Evolutionary conservation across 2,329 filamentous ascomycete species (phyloP).

Genomic region (Clathrospora elynae): DNA sequence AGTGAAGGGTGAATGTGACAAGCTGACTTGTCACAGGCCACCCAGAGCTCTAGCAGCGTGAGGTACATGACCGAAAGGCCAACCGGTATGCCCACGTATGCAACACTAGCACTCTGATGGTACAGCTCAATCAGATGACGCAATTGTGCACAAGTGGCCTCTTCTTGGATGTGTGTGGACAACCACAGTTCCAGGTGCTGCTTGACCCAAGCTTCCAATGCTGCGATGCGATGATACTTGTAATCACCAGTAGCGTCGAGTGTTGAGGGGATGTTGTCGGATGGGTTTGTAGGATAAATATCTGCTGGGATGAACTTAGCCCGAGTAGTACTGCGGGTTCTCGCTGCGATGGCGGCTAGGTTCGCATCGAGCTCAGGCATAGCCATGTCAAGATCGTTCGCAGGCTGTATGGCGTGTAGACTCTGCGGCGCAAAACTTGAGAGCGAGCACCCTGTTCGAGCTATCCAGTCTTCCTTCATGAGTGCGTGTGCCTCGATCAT

Average conservation of each 20-base stretch:
- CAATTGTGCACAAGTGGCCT: constrained; percentile 29
- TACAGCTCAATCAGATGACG: constrained; percentile 19
- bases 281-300: constrained; percentile 7
- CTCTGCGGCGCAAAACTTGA: background rate
- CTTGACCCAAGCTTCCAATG: constrained; percentile 58
- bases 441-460: background rate
- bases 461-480: constrained; percentile 16
- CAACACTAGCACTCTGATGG: background rate
- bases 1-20: constrained; percentile 50
- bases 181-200: constrained; percentile 50
- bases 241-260: constrained; percentile 16
- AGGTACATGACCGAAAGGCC: constrained; percentile 60
- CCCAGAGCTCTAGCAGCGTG: constrained; percentile 63
- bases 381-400: constrained; percentile 17
- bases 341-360: constrained; percentile 8
- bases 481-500: constrained; percentile 6
- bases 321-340: background rate
- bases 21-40: constrained; percentile 59
- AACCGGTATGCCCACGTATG: constrained; percentile 54
- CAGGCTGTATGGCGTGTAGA: constrained; percentile 13
- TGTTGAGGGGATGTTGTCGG: constrained; percentile 6
- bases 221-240: constrained; percentile 51
- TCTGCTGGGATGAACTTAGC: constrained; percentile 14
- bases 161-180: constrained; percentile 19
- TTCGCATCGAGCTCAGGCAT: constrained; percentile 20